Conservation (phyloP, 2,329 filamentous ascomycete species). For the Cladosporium sp. region DNA sequence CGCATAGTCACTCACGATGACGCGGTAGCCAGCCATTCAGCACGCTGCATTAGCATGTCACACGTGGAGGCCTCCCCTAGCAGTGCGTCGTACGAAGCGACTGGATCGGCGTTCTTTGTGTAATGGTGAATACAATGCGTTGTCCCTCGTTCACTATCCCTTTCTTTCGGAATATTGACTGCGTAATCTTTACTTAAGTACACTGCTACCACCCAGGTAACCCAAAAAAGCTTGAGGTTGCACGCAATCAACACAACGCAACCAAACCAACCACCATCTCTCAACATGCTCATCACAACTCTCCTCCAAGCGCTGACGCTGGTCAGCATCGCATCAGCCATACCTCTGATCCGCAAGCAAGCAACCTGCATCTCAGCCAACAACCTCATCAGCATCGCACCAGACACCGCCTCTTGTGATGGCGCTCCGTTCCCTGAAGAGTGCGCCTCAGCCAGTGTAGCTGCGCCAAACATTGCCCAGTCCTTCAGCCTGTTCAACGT, state of each 20-base stretch:
- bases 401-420: constrained; percentile 57
- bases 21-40: neutral
- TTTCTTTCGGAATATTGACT: neutral
- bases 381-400: constrained; percentile 59
- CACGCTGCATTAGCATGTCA: neutral
- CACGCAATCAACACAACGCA: neutral
- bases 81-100: neutral
- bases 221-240: too few relatives aligned
- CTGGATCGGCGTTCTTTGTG: neutral
- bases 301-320: neutral
- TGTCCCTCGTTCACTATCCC: neutral
- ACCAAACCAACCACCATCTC: neutral
- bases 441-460: constrained; percentile 66
- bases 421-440: constrained; percentile 52
- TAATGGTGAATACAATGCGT: neutral
- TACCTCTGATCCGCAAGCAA: neutral
- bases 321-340: neutral
- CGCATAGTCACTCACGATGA: neutral
- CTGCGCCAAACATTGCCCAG: constrained; percentile 58
- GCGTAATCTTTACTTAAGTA: neutral
- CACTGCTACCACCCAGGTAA: neutral
- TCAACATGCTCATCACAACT: neutral
- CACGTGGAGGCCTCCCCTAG: neutral
- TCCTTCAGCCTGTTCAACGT: constrained; percentile 63
- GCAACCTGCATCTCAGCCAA: constrained; percentile 34